These are phyloP conservation scores for Dryas octopetala DNA, from an alignment of 306 rosid species.

Conservation along the genomic window DNA sequence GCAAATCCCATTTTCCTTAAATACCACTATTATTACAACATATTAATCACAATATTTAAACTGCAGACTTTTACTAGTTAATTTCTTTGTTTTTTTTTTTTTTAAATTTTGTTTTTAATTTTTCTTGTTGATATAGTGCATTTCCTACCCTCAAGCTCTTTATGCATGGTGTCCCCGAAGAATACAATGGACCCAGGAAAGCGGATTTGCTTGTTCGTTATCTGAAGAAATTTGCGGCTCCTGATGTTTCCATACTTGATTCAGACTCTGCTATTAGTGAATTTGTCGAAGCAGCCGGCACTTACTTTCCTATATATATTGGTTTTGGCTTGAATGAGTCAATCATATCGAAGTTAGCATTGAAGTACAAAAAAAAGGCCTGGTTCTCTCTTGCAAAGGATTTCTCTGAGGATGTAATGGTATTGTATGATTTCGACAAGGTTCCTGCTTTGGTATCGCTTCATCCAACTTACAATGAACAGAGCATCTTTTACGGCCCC, in stretches of 20 bases:
- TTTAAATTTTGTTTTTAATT: neutral
- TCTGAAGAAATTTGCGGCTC: conserved; percentile 83
- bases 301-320: conserved; percentile 71
- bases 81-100: neutral
- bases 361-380: conserved; percentile 80
- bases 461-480: conserved; percentile 69
- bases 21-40: no score
- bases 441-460: conserved; percentile 83
- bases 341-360: conserved; percentile 50
- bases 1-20: no score
- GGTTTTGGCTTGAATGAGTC: conserved; percentile 82
- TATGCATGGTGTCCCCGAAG: conserved; percentile 70
- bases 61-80: neutral
- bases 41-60: no score
- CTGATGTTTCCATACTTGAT: conserved; percentile 79
- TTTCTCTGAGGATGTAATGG: conserved; percentile 84
- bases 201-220: conserved; percentile 78
- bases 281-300: conserved; percentile 69
- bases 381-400: conserved; percentile 95
- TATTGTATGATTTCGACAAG: conserved; percentile 80
- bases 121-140: conserved; percentile 51
- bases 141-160: conserved; percentile 78
- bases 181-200: conserved; percentile 87
- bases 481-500: conserved; percentile 82
- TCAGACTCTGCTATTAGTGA: conserved; percentile 69